Evolutionary conservation across 2,329 filamentous ascomycete genomes (phyloP).

Genomic region (Tolypocladium album): DNA sequence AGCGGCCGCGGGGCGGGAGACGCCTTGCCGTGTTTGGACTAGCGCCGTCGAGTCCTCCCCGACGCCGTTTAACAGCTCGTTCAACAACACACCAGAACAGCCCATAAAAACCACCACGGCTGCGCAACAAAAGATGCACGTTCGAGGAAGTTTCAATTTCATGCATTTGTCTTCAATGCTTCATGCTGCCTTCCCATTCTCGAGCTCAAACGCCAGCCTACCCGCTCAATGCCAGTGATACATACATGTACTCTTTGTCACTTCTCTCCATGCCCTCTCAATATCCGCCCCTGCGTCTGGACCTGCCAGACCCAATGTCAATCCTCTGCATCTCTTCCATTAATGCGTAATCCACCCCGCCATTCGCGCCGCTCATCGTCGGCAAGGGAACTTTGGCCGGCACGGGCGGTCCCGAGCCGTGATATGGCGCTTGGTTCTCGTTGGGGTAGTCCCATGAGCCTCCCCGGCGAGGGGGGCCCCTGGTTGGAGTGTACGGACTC

Average conservation of each 20-base stretch:
- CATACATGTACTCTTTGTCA: conserved; percentile 5
- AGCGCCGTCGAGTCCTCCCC: not conserved
- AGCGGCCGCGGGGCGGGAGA: conserved; percentile 1
- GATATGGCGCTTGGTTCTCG: conserved; percentile 38
- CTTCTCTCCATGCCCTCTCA: conserved; percentile 9
- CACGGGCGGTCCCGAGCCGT: conserved; percentile 41
- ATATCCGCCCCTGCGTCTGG: conserved; percentile 37
- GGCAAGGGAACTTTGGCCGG: conserved; percentile 59
- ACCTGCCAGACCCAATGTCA: conserved; percentile 51
- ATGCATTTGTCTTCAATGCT: not conserved
- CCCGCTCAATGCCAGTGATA: not conserved
- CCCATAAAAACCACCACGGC: too few relatives aligned
- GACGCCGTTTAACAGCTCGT: too few relatives aligned
- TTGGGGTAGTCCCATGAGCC: conserved; percentile 42
- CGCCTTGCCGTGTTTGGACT: not conserved
- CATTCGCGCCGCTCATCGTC: conserved; percentile 32
- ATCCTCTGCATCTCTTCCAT: conserved; percentile 62
- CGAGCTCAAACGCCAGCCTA: conserved; percentile 6
- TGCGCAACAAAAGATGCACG: not conserved
- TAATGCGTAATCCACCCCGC: conserved; percentile 42
- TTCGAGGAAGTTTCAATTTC: not conserved
- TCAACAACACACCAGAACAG: too few relatives aligned
- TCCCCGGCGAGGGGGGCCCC: conserved; percentile 27
- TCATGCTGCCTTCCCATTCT: not conserved
- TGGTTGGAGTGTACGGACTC: conserved; percentile 18